Conservation (phyloP, 164 flowering plant genomes). For the Brasenia schreberi region DNA sequence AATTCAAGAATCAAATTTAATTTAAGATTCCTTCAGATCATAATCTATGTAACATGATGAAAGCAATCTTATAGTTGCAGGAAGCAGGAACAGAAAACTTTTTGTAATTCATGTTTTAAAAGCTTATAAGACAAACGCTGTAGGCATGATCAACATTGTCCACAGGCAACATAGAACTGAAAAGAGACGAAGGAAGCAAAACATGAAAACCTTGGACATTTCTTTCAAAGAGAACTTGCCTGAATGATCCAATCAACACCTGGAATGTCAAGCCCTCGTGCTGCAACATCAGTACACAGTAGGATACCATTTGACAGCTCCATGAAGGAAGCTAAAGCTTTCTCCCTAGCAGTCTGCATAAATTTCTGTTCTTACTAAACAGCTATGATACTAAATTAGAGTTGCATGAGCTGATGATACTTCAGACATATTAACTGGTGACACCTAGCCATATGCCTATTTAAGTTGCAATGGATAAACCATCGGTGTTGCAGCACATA, state of each 20-base stretch:
- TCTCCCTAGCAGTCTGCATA: conserved; percentile 65
- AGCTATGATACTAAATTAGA: no score
- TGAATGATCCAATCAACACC: conserved; percentile 93
- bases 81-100: no score
- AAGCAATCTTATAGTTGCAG: no score
- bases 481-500: no score
- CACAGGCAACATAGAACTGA: no score
- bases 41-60: not conserved
- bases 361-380: not conserved
- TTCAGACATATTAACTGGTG: not conserved
- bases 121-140: no score
- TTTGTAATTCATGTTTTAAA: no score
- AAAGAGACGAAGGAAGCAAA: no score
- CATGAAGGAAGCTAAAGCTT: conserved; percentile 73
- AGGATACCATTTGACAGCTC: conserved; percentile 73
- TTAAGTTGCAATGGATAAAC: no score
- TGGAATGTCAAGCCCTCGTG: conserved; percentile 96
- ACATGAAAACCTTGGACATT: no score
- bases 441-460: no score
- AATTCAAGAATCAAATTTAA: not conserved
- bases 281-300: conserved; percentile 98
- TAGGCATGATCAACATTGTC: no score
- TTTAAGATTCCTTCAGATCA: not conserved
- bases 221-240: conserved; percentile 29
- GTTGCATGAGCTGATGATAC: not conserved